A percentile compares a stretch with the other conserved stretches of the same genome.
Evolutionary conservation across 2,329 filamentous ascomycete genomes (phyloP).

Genomic region (Spiromastix sp.): DNA sequence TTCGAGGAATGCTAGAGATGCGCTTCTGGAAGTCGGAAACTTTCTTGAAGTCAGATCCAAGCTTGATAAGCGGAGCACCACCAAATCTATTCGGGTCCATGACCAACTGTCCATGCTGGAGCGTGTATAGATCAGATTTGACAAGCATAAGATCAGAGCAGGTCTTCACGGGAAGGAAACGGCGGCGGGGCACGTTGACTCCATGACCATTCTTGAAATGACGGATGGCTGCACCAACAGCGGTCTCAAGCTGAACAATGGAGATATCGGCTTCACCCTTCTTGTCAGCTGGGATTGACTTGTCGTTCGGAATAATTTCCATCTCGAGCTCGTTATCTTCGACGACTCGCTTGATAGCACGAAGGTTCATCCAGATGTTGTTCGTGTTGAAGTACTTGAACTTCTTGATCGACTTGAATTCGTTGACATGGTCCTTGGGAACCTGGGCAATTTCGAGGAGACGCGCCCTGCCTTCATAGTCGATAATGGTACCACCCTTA

Average conservation of each 20-base stretch:
- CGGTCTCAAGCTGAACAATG: conserved; percentile 96
- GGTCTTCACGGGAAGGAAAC: conserved; percentile 99
- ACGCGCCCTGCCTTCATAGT: conserved; percentile 94
- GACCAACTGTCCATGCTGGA: conserved; percentile 95
- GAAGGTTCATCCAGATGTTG: conserved; percentile 99
- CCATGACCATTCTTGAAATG: conserved; percentile 98
- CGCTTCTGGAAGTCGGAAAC: conserved; percentile 62
- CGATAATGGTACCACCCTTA: conserved; percentile 99
- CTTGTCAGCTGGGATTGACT: conserved; percentile 97
- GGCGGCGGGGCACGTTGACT: conserved; percentile 94
- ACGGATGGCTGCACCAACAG: conserved; percentile 94
- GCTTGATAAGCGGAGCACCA: conserved; percentile 95
- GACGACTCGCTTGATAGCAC: conserved; percentile 95
- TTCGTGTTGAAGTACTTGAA: conserved; percentile 99
- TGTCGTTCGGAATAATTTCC: conserved; percentile 99
- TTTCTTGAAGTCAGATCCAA: conserved; percentile 99
- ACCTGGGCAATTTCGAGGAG: conserved; percentile 98
- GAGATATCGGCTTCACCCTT: conserved; percentile 98
- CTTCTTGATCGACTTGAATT: conserved; percentile 99
- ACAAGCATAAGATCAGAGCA: conserved; percentile 99
- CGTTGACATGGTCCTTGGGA: conserved; percentile 98
- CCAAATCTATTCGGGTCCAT: conserved; percentile 96
- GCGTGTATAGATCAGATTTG: conserved; percentile 97
- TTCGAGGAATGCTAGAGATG: conserved; percentile 40
- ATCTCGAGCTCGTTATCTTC: conserved; percentile 98